A percentile compares a stretch with the other conserved stretches of the same genome.
Conservation (phyloP, 2,329 filamentous ascomycete genomes). For the Fusarium begoniae region DNA sequence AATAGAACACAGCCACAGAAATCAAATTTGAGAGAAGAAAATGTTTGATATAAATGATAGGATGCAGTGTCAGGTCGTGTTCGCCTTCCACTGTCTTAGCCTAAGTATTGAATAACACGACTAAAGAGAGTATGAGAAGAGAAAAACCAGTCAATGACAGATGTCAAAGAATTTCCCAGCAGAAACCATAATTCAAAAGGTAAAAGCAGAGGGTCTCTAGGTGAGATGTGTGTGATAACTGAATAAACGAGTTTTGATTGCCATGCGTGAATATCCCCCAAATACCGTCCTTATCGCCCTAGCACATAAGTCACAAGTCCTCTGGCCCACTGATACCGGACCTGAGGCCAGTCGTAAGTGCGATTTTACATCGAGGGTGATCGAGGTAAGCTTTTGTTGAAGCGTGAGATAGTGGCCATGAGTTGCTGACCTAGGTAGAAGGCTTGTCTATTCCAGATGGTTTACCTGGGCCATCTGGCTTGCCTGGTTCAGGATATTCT, state of each 20-base stretch:
- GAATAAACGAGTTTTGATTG: background rate
- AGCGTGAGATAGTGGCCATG: background rate
- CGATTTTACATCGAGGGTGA: background rate
- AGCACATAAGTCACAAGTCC: background rate
- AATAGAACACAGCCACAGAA: background rate
- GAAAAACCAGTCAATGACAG: background rate
- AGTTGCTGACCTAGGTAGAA: background rate
- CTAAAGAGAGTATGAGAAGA: slow-evolving; percentile 7
- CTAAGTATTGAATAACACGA: background rate
- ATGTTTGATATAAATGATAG: background rate
- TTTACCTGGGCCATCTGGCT: background rate
- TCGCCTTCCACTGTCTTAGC: background rate
- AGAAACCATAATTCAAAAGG: background rate
- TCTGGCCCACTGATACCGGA: background rate
- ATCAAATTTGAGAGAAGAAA: background rate
- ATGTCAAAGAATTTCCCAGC: background rate
- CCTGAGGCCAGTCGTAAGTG: background rate
- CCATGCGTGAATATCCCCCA: background rate
- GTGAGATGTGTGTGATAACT: background rate
- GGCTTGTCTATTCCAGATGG: background rate
- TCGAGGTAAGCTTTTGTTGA: background rate
- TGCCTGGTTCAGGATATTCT: background rate
- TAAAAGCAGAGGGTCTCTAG: background rate
- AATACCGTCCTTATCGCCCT: background rate
- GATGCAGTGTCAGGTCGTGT: background rate